Conservation (phyloP, 768 basidiomycete species). For the Lentinus brumalis region DNA sequence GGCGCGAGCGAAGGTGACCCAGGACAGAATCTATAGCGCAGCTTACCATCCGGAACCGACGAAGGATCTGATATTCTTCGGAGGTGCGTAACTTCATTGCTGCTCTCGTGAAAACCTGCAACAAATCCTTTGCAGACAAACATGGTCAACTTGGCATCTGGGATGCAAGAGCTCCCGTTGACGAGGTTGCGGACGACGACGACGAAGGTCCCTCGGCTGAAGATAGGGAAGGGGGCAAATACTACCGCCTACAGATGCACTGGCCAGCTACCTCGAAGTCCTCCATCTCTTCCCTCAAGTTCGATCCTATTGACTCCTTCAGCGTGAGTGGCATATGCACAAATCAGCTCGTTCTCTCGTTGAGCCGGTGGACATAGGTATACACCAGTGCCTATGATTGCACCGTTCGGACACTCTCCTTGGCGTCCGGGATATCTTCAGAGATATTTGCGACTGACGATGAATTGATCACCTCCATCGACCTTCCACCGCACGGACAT, state of each 20-base stretch:
- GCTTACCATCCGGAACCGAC: slow-evolving; percentile 79
- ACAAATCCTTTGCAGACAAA: slow-evolving; percentile 54
- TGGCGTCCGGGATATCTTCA: slow-evolving; percentile 68
- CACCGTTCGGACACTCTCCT: slow-evolving; percentile 71
- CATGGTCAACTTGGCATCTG: slow-evolving; percentile 83
- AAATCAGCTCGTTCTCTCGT: background rate
- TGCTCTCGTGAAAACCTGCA: background rate
- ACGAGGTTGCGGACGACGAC: slow-evolving; percentile 70
- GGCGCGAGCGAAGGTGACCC: slow-evolving; percentile 79
- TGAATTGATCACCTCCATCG: slow-evolving; percentile 67
- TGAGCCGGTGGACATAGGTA: slow-evolving; percentile 44
- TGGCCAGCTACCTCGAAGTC: slow-evolving; percentile 84
- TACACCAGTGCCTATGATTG: slow-evolving; percentile 85
- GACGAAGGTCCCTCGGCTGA: slow-evolving; percentile 36
- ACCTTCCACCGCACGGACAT: slow-evolving; percentile 64
- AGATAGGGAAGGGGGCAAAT: slow-evolving; percentile 66
- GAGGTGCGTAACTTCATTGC: slow-evolving; percentile 47
- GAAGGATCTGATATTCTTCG: slow-evolving; percentile 87
- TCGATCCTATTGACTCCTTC: slow-evolving; percentile 76
- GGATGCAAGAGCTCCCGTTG: slow-evolving; percentile 74
- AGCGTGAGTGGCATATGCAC: slow-evolving; percentile 46
- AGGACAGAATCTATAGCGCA: slow-evolving; percentile 73
- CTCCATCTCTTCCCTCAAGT: slow-evolving; percentile 75
- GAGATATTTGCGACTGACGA: slow-evolving; percentile 70
- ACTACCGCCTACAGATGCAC: slow-evolving; percentile 79